A percentile compares a stretch with the other conserved stretches of the same genome.
Conservation (phyloP, 1,284 basidiomycete genomes). For the Trichosporon coremiiforme region DNA sequence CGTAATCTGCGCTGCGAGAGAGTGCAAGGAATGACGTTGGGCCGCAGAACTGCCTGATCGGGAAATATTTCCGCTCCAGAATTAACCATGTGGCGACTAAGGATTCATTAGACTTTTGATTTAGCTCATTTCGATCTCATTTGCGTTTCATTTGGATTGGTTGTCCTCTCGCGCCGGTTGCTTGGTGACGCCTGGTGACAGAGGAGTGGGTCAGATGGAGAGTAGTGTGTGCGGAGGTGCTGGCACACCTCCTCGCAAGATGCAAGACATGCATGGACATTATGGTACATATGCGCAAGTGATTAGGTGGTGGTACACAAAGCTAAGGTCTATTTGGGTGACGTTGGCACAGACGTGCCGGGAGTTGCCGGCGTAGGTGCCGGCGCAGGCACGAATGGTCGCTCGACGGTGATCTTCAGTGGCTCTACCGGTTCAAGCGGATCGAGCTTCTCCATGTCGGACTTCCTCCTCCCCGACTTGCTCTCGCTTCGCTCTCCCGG, state of each 20-base stretch:
- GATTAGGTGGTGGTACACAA: neutral
- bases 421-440: neutral
- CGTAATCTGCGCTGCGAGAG: neutral
- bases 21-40: slow-evolving; percentile 2
- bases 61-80: neutral
- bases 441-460: neutral
- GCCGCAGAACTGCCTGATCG: neutral
- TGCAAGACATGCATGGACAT: neutral
- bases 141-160: too few species aligned
- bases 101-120: neutral
- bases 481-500: neutral
- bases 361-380: too few species aligned
- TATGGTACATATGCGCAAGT: neutral
- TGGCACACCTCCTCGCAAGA: neutral
- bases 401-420: too few species aligned
- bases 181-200: too few species aligned
- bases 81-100: neutral
- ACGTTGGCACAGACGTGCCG: too few species aligned
- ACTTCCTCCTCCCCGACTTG: neutral
- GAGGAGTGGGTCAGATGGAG: too few species aligned
- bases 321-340: neutral
- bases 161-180: too few species aligned
- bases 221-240: too few species aligned
- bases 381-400: too few species aligned
- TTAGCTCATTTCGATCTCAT: too few species aligned